phyloP scores from a whole-genome alignment of 345 rosid species.

The Eucalyptus tenuipes region DNA sequence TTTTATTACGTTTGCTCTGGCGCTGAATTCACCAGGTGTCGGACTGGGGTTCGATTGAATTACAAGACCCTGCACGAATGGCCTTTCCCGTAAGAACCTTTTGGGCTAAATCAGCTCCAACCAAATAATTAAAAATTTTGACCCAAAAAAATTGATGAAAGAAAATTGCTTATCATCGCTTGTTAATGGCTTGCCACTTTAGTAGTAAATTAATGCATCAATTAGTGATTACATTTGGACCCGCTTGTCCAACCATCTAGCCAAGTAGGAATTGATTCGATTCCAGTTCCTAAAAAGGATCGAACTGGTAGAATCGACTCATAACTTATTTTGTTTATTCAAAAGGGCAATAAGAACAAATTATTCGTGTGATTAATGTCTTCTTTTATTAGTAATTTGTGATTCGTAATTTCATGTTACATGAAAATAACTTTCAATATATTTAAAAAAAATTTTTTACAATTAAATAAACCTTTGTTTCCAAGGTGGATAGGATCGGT shows the following conservation, averaged over 20 bases:
- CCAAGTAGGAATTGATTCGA: background rate
- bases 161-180: background rate
- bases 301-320: accelerated
- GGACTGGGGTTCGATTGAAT: background rate
- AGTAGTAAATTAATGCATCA: background rate
- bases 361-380: background rate
- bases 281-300: accelerated
- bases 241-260: background rate
- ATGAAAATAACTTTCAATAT: background rate
- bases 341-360: background rate
- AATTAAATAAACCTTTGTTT: background rate
- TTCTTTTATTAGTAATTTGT: background rate
- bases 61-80: background rate
- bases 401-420: background rate
- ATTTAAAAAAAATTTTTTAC: background rate
- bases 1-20: background rate
- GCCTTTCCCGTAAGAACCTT: background rate
- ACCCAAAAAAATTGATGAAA: too few species aligned
- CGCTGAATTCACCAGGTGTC: background rate
- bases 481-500: background rate
- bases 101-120: background rate
- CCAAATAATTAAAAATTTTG: background rate
- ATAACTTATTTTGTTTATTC: background rate
- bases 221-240: background rate
- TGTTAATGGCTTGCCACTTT: background rate